Conservation (phyloP, 108 stramenopile genomes). For the Pinguiococcus pyrenoidosus region DNA sequence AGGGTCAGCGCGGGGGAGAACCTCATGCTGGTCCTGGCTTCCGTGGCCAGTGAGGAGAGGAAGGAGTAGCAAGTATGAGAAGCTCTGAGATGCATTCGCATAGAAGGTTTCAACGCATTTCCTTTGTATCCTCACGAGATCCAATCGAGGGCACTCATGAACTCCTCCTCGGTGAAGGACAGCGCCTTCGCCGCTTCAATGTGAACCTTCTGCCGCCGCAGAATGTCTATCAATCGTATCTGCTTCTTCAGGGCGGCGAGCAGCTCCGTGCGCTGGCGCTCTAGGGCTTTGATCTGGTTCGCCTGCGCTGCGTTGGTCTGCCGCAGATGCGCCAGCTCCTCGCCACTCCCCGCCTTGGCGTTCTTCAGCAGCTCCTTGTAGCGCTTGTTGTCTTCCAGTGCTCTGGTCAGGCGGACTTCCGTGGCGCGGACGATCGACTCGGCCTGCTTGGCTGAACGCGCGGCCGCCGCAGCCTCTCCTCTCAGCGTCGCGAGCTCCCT, state of each 20-base stretch:
- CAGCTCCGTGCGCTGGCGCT: constrained; percentile 38
- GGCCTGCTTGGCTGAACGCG: neutral
- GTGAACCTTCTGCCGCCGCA: constrained; percentile 50
- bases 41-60: no score
- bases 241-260: constrained; percentile 46
- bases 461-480: neutral
- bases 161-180: constrained; percentile 41
- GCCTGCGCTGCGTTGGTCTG: neutral
- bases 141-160: no score
- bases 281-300: neutral
- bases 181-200: constrained; percentile 43
- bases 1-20: no score
- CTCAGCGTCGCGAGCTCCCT: neutral
- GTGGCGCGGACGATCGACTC: neutral
- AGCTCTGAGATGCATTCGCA: no score
- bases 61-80: no score
- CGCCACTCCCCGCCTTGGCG: neutral
- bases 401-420: constrained; percentile 7
- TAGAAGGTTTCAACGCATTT: no score
- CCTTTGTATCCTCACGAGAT: no score
- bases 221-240: constrained; percentile 45
- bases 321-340: neutral
- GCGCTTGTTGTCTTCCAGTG: constrained; percentile 8
- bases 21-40: no score
- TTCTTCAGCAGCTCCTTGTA: neutral